Evolutionary conservation across 2,329 filamentous ascomycete species (phyloP).

Genomic region (Beauveria brongniartii): DNA sequence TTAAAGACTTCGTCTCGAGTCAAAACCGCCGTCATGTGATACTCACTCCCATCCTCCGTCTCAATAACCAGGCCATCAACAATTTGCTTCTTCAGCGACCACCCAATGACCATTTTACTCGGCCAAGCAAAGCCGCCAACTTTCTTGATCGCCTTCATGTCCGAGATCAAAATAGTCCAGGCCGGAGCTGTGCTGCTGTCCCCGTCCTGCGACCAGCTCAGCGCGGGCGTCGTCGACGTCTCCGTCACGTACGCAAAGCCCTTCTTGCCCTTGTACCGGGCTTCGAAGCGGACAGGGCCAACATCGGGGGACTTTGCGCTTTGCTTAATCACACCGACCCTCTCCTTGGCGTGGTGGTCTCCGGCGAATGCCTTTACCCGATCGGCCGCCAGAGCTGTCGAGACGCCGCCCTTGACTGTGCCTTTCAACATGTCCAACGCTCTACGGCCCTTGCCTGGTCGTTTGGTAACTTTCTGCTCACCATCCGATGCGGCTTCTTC

Average conservation of each 20-base stretch:
- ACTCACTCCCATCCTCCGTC: slow-evolving; percentile 46
- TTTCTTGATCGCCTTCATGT: slow-evolving; percentile 69
- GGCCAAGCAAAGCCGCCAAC: slow-evolving; percentile 80
- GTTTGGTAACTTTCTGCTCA: neutral
- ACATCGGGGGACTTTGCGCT: slow-evolving; percentile 30
- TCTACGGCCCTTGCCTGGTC: neutral
- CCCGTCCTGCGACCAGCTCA: slow-evolving; percentile 54
- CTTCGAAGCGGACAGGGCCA: slow-evolving; percentile 72
- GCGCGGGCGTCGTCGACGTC: slow-evolving; percentile 56
- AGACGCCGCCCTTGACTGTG: slow-evolving; percentile 63
- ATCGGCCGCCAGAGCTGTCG: slow-evolving; percentile 64
- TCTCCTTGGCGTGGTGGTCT: slow-evolving; percentile 55
- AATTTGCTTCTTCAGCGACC: slow-evolving; percentile 66
- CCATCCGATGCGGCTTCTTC: neutral
- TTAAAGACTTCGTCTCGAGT: slow-evolving; percentile 75
- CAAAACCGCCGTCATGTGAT: slow-evolving; percentile 62
- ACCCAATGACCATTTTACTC: slow-evolving; percentile 71
- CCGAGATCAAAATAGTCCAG: slow-evolving; percentile 63
- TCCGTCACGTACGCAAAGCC: slow-evolving; percentile 65
- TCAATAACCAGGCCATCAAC: slow-evolving; percentile 65
- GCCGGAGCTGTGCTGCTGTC: slow-evolving; percentile 41
- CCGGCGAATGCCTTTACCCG: slow-evolving; percentile 56
- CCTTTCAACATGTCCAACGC: slow-evolving; percentile 50
- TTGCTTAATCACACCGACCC: slow-evolving; percentile 58
- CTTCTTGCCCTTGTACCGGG: slow-evolving; percentile 60